Evolutionary conservation across 345 rosid species (phyloP), one percentile per base, ranked within the genome.

Genomic region (Raphanus raphanistrum): DNA sequence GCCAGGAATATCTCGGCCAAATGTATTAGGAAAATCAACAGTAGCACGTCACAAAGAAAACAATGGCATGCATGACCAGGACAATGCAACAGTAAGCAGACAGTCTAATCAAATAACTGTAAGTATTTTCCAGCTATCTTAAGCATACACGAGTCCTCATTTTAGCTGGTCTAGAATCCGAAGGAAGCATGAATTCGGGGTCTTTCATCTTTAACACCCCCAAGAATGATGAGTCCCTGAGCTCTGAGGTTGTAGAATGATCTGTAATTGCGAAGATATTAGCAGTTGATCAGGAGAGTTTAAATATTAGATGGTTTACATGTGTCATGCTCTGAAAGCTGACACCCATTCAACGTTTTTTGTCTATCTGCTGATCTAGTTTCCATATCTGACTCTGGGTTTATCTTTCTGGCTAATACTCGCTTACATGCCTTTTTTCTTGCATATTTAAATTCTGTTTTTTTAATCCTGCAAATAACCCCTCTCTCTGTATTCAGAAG

Each of bases 61-160:
- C 71, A 86, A 84, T 85, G 84, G 82, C 6, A 77, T 75, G 69
- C 79, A 71, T 66, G 89, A 84, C 59, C 80, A 86, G 81, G 89
- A 83, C 45, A 92, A 88, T 79, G 86, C 84, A 79, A 85, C 88
- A 17, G 93, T 86, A 71, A 82, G 83, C 78, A 92, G 81, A 80
- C 80, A 83, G 66, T 63, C 79, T 43, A 36, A 72, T 76, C 90
- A 86, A 66, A 71, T 82, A 65, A 36, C 85, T 12, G 98, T 94
- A 84, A 87, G 94, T 89, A 12, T 60, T 13, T 50, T 52, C 63
- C 52, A 43, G 26, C 72, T 66, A 45, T 66, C 55, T 66, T 31
- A 58, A 26, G 33, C 15, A 21, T 16, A 43, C 5, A 71, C 59
- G 26, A 9, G 29, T 13, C 59, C 43, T 57, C 62, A 41, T 33